Percentiles rank a stretch among this genome's conserved stretches.
Evolutionary conservation across 2,329 filamentous ascomycete genomes (phyloP).

Genomic region (Sclerotinia spermophila): DNA sequence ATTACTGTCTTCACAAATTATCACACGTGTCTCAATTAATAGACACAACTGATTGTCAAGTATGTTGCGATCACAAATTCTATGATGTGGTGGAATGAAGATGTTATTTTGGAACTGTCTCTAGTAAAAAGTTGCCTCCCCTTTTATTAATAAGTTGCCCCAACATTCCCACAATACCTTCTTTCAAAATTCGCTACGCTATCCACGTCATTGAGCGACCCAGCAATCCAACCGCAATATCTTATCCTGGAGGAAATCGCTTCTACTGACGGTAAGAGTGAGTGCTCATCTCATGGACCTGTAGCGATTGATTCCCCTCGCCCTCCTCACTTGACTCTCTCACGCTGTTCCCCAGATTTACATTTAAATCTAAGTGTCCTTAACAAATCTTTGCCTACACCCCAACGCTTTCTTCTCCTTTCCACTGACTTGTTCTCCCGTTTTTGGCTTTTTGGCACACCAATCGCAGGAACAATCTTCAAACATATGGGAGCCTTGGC

Average conservation of each 20-base stretch:
- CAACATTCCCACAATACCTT: not conserved
- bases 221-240: fast-evolving
- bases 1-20: not conserved
- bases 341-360: not conserved
- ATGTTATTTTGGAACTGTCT: not conserved
- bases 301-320: not conserved
- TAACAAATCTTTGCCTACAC: not conserved
- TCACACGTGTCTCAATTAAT: not conserved
- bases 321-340: not conserved
- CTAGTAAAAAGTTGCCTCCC: not conserved
- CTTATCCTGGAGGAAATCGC: not conserved
- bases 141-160: not conserved
- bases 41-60: not conserved
- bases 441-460: not conserved
- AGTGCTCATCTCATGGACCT: not conserved
- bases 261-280: not conserved
- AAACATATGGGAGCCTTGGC: not conserved
- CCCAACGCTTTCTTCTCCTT: not conserved
- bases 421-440: not conserved
- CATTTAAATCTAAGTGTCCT: not conserved
- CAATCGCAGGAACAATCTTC: not conserved
- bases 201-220: fast-evolving
- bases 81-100: not conserved
- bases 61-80: not conserved
- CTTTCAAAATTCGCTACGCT: not conserved